Evolutionary conservation across 2,329 filamentous ascomycete species (phyloP).

Genomic region (Epichloe glyceriae): DNA sequence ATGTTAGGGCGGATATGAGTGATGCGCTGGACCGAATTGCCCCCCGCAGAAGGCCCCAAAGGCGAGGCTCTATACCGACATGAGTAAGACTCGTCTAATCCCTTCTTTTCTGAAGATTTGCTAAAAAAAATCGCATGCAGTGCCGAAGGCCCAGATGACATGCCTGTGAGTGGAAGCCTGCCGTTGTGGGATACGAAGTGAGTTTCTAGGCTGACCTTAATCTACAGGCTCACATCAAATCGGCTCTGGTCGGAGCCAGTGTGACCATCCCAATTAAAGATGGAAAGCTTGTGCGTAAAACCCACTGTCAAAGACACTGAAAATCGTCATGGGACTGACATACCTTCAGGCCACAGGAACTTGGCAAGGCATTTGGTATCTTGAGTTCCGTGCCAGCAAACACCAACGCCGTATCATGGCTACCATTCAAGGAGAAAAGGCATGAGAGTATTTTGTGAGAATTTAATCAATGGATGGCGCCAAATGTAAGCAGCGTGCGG

Average conservation of each 20-base stretch:
- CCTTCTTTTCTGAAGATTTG: neutral
- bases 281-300: conserved; percentile 51
- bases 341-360: conserved; percentile 43
- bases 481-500: neutral
- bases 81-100: conserved; percentile 18
- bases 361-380: conserved; percentile 87
- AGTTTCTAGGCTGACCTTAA: neutral
- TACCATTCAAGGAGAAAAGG: conserved; percentile 82
- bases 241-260: conserved; percentile 74
- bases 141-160: conserved; percentile 83
- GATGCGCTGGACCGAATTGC: conserved; percentile 86
- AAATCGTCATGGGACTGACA: neutral
- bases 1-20: conserved; percentile 88
- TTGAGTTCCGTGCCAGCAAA: conserved; percentile 70
- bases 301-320: neutral
- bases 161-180: conserved; percentile 52
- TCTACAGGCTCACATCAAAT: conserved; percentile 76
- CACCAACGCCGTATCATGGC: conserved; percentile 77
- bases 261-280: conserved; percentile 85
- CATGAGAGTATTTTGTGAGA: conserved; percentile 13
- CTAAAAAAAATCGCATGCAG: conserved; percentile 19
- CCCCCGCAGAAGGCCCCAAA: conserved; percentile 57
- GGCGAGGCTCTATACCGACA: conserved; percentile 71
- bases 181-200: neutral
- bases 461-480: neutral